Evolutionary conservation across 164 flowering plant genomes (phyloP), one percentile per base, ranked within the genome.

Genomic region (Magnolia sinica): DNA sequence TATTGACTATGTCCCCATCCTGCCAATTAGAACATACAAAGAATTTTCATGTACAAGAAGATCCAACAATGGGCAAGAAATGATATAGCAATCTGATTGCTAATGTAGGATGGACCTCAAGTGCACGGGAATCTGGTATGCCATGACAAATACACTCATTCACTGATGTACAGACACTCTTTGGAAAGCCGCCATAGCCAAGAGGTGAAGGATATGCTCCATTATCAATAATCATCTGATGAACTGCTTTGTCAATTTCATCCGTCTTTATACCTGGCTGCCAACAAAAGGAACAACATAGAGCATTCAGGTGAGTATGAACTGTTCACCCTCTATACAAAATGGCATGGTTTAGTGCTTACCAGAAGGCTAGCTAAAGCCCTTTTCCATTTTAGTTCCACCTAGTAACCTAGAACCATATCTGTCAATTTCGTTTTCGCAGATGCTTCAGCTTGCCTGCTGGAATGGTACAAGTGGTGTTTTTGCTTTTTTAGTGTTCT

Each of bases 91-190:
- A 71, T 70, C 74, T 23, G n/a, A 66, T 63, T 49, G 49, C 20
- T 68, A 50, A 76, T 50, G 72, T 16, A 73, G 29, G 64, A 79
- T 73, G 73, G 51, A 94, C 98, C 99, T 96, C 97, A 79, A 96
- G 95, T 27, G 87, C 82, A 77, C 94, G 90, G 20, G 99, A 96
- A 83, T 96, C 98, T 51, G 99, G 99, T 64, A 96, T 96, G 74
- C 99, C 99, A 83, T 96, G 99, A 90, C 98, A 96, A 81, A 96
- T 96, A 82, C 98, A 96, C 80, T 96, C 99, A 83, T 96, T 96
- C 75, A 96, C 93, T 29, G 99, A 96, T 74, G 99, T 96, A 84
- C 99, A 96, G 13, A 96, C 99, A 85, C 99, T 96, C 86, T 96
- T 96, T 55, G 98, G 99, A 79, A 94, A 96, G 31, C 99, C 98